Evolutionary conservation across 1,139 yeast species (phyloP).

Genomic region (Diutina mesorugosa): DNA sequence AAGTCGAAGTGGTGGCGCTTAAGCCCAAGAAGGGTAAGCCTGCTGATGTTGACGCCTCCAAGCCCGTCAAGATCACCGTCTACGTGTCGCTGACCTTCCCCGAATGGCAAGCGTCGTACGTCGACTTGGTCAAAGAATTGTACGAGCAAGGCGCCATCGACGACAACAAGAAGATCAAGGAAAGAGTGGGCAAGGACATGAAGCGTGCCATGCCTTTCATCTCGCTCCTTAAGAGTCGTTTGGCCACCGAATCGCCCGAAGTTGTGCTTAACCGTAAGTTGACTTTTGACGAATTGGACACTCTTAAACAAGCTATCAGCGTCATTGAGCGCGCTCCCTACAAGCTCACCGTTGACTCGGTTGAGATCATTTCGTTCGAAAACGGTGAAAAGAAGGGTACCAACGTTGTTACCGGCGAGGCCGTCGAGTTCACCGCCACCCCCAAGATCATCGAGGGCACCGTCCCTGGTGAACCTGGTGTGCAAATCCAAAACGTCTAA

Average conservation of each 20-base stretch:
- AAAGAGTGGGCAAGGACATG: constrained; percentile 65
- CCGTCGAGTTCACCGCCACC: constrained; percentile 45
- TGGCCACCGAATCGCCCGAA: constrained; percentile 49
- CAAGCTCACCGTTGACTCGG: constrained; percentile 39
- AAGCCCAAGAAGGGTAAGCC: constrained; percentile 82
- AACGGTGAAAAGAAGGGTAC: constrained; percentile 50
- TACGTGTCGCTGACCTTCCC: constrained; percentile 80
- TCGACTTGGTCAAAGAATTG: constrained; percentile 70
- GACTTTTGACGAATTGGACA: constrained; percentile 63
- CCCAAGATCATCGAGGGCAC: constrained; percentile 73
- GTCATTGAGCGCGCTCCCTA: constrained; percentile 58
- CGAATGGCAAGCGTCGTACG: constrained; percentile 87
- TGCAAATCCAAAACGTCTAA: constrained; percentile 48
- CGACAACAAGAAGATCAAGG: constrained; percentile 49
- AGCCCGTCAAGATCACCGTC: constrained; percentile 62
- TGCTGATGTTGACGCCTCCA: constrained; percentile 55
- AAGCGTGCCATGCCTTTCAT: constrained; percentile 98
- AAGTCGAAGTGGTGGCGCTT: constrained; percentile 75
- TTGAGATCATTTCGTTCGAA: constrained; percentile 44
- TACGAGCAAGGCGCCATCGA: constrained; percentile 51
- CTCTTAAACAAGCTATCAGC: constrained; percentile 42
- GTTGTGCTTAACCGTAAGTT: constrained; percentile 82
- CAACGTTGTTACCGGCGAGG: constrained; percentile 58
- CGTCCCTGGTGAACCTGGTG: constrained; percentile 90
- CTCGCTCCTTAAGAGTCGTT: constrained; percentile 69